A percentile compares a stretch with the other conserved stretches of the same genome.
These are phyloP conservation scores for Sordariomycetes sp. DNA, from an alignment of 2,329 filamentous ascomycete genomes.

Conservation along the genomic window DNA sequence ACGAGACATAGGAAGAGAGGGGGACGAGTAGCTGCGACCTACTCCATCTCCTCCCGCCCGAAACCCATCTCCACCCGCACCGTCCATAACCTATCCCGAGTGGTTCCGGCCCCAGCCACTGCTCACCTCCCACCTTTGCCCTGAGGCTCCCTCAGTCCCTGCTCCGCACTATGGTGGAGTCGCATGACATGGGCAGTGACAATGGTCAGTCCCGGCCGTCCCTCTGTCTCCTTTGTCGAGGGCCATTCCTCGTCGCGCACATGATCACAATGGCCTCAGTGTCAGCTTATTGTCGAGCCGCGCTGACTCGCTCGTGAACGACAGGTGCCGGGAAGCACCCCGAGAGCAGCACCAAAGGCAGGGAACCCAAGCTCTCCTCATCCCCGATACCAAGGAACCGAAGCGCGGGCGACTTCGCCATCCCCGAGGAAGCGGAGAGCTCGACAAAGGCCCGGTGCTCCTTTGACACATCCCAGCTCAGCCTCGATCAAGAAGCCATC, in stretches of 20 bases:
- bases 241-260: not conserved
- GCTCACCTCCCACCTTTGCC: not conserved
- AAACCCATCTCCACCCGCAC: not conserved
- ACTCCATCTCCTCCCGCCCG: not conserved
- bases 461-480: constrained; percentile 42
- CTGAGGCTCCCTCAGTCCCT: not conserved
- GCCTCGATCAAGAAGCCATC: constrained; percentile 53
- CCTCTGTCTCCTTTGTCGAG: not conserved
- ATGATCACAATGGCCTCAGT: not conserved
- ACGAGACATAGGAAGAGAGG: not conserved
- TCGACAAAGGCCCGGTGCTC: constrained; percentile 58
- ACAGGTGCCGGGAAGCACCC: constrained; percentile 5
- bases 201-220: constrained; percentile 1
- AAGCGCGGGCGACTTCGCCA: constrained; percentile 48
- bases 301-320: constrained; percentile 2
- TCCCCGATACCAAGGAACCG: constrained; percentile 47
- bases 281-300: constrained; percentile 1
- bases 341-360: constrained; percentile 9
- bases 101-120: not conserved
- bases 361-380: constrained; percentile 29
- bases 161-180: constrained; percentile 3
- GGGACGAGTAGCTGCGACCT: not conserved
- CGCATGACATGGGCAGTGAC: constrained; percentile 1
- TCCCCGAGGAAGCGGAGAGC: constrained; percentile 34
- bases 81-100: not conserved